Evolutionary conservation across 2,329 filamentous ascomycete species (phyloP).

Genomic region (Phoma sp.): DNA sequence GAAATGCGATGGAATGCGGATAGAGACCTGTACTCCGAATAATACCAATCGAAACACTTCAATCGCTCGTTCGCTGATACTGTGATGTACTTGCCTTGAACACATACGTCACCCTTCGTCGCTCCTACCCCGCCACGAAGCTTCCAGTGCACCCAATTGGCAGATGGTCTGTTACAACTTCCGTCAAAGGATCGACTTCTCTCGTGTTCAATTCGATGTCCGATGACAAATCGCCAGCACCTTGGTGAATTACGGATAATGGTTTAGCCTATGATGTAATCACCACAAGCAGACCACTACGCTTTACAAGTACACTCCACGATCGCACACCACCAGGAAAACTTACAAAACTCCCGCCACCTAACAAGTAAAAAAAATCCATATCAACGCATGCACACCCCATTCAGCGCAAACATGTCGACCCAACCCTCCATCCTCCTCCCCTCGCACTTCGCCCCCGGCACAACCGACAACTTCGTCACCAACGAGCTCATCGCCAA

Average conservation of each 20-base stretch:
- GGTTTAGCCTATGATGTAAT: constrained; percentile 13
- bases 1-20: constrained; percentile 22
- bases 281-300: not conserved
- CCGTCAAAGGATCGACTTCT: not conserved
- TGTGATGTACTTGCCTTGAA: not conserved
- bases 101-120: not conserved
- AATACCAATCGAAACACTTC: constrained; percentile 12
- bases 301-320: not conserved
- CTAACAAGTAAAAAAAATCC: not conserved
- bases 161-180: not conserved
- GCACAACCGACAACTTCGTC: constrained; percentile 48
- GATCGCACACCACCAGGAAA: not conserved
- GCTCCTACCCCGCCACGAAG: not conserved
- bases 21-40: constrained; percentile 19
- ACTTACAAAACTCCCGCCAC: not conserved
- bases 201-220: not conserved
- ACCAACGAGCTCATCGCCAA: constrained; percentile 44
- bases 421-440: constrained; percentile 35
- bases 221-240: constrained; percentile 2
- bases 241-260: not conserved
- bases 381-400: not conserved
- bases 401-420: not conserved
- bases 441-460: constrained; percentile 41
- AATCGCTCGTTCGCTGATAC: not conserved
- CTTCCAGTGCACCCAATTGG: too few relatives aligned